phyloP scores from a whole-genome alignment of 768 basidiomycete species.

The Gloeopeniophorella convolvens region DNA sequence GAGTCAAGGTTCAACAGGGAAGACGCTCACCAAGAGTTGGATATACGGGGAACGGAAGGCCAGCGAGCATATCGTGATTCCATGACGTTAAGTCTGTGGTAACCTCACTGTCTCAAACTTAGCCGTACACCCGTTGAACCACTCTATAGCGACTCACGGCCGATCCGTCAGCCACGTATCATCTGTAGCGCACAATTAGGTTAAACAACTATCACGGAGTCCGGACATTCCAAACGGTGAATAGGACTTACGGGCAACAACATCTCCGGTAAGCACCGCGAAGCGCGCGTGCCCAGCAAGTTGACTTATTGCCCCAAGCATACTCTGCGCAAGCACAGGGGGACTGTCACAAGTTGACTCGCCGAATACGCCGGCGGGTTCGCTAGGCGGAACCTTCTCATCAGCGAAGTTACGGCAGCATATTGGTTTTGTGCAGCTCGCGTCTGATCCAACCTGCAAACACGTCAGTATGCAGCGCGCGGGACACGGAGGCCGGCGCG shows the following conservation, averaged over 20 bases:
- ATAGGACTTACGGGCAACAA: slow-evolving; percentile 43
- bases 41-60: slow-evolving; percentile 39
- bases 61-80: slow-evolving; percentile 38
- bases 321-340: background rate
- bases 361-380: slow-evolving; percentile 2
- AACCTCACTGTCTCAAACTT: slow-evolving; percentile 13
- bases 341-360: background rate
- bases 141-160: slow-evolving; percentile 32
- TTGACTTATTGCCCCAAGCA: background rate
- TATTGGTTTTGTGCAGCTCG: slow-evolving; percentile 5
- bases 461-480: background rate
- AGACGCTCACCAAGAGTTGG: slow-evolving; percentile 39
- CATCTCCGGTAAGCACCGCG: slow-evolving; percentile 60
- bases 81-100: slow-evolving; percentile 40
- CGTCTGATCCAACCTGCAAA: background rate
- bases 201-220: no score
- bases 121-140: background rate
- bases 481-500: background rate
- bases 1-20: background rate
- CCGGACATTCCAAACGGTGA: no score
- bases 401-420: slow-evolving; percentile 1
- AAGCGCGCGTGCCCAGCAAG: slow-evolving; percentile 31
- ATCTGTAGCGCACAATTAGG: slow-evolving; percentile 27
- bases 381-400: background rate
- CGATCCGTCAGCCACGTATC: slow-evolving; percentile 45